These are phyloP conservation scores for Cicer judaicum DNA, from an alignment of 306 rosid species.

Conservation along the genomic window DNA sequence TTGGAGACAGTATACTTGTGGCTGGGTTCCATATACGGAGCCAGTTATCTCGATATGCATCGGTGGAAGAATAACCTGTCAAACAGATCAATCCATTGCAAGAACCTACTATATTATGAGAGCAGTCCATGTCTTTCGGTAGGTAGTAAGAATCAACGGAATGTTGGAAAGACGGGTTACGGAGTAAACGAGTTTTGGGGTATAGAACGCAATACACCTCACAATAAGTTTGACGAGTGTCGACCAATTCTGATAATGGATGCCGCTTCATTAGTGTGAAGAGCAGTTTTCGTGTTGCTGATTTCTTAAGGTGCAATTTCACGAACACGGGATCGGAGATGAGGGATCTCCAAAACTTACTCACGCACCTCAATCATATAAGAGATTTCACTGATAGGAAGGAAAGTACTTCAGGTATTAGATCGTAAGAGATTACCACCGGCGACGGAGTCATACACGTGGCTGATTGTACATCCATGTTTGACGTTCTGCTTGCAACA, in stretches of 20 bases:
- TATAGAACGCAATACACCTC: background rate
- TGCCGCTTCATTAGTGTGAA: background rate
- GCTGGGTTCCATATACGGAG: background rate
- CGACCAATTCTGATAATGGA: too few relatives aligned
- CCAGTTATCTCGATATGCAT: background rate
- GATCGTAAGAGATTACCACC: background rate
- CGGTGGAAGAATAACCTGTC: background rate
- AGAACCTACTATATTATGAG: background rate
- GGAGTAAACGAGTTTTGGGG: background rate
- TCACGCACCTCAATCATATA: background rate
- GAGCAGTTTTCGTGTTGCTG: background rate
- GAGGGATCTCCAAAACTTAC: background rate
- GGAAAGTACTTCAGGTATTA: background rate
- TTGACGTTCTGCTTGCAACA: too few relatives aligned
- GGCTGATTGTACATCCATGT: background rate
- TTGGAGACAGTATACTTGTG: background rate
- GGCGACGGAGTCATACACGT: background rate
- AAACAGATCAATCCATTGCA: background rate
- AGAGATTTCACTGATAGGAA: background rate
- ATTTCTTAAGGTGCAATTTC: background rate
- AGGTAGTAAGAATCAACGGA: background rate
- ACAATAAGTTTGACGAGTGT: background rate
- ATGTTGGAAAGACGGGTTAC: background rate
- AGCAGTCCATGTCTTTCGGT: background rate
- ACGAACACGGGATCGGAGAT: background rate